Percentiles rank a stretch among this genome's conserved stretches.
Evolutionary conservation across 129 eudicot species (phyloP).

Genomic region (Arctium minus): DNA sequence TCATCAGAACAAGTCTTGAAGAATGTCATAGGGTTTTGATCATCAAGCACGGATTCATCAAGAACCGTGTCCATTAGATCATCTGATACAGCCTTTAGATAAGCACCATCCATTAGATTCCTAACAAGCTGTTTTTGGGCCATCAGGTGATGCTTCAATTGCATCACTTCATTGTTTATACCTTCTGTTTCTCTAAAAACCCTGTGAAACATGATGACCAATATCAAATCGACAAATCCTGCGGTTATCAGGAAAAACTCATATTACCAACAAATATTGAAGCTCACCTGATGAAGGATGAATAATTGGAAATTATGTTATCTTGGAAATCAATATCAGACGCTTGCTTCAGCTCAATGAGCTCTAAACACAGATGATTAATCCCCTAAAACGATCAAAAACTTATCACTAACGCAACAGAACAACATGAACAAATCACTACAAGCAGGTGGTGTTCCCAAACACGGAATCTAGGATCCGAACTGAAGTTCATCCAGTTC

Average conservation of each 20-base stretch:
- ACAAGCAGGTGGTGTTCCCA: not conserved
- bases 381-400: slow-evolving; percentile 48
- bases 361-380: slow-evolving; percentile 65
- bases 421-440: not conserved
- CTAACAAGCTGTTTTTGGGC: slow-evolving; percentile 52
- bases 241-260: not conserved
- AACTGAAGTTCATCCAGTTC: not conserved
- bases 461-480: not conserved
- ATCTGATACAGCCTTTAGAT: slow-evolving; percentile 25
- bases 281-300: slow-evolving; percentile 59
- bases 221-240: not conserved
- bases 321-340: slow-evolving; percentile 71
- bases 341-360: slow-evolving; percentile 65
- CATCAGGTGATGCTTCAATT: slow-evolving; percentile 50
- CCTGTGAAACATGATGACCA: slow-evolving; percentile 32
- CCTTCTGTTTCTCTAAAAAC: slow-evolving; percentile 55
- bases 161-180: slow-evolving; percentile 52
- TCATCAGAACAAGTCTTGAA: slow-evolving; percentile 37
- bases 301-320: slow-evolving; percentile 49
- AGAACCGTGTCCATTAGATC: slow-evolving; percentile 26
- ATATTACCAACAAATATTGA: slow-evolving; percentile 3
- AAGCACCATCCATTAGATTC: slow-evolving; percentile 27
- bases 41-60: slow-evolving; percentile 27
- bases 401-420: slow-evolving; percentile 3
- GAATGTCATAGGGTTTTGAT: slow-evolving; percentile 29